Evolutionary conservation across 148 eudicot genomes (phyloP).

Genomic region (Rhododendron henanense): DNA sequence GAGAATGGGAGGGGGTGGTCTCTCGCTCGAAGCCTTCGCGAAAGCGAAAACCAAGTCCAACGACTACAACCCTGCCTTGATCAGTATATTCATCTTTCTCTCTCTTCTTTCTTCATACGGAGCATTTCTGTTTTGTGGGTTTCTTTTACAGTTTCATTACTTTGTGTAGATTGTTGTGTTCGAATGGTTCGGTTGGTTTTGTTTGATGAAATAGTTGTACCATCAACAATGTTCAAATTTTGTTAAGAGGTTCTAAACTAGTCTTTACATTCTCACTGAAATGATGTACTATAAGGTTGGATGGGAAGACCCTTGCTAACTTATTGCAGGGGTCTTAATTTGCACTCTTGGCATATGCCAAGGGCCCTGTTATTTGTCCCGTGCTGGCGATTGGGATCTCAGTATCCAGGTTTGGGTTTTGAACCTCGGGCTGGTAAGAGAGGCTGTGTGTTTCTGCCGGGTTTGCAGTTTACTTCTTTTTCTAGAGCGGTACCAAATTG

Average conservation of each 20-base stretch:
- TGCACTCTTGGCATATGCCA: background rate
- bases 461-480: background rate
- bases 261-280: background rate
- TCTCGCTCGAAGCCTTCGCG: slow-evolving; percentile 76
- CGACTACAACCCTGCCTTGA: slow-evolving; percentile 63
- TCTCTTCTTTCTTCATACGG: background rate
- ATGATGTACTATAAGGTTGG: background rate
- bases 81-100: slow-evolving; percentile 39
- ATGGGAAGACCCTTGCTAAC: background rate
- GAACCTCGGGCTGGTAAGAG: background rate
- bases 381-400: background rate
- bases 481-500: background rate
- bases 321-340: background rate
- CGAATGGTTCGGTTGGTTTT: background rate
- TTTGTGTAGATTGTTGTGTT: background rate
- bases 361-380: background rate
- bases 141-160: background rate
- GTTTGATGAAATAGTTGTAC: background rate
- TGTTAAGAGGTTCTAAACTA: background rate
- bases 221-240: background rate
- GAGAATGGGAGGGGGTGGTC: slow-evolving; percentile 68
- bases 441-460: background rate
- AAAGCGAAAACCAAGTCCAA: slow-evolving; percentile 54
- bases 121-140: background rate
- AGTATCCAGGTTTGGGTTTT: background rate